Evolutionary conservation across 371 early-diverging fungal species (phyloP), one percentile per base, ranked within the genome.

Genomic region (Conidiobolus incongruus): DNA sequence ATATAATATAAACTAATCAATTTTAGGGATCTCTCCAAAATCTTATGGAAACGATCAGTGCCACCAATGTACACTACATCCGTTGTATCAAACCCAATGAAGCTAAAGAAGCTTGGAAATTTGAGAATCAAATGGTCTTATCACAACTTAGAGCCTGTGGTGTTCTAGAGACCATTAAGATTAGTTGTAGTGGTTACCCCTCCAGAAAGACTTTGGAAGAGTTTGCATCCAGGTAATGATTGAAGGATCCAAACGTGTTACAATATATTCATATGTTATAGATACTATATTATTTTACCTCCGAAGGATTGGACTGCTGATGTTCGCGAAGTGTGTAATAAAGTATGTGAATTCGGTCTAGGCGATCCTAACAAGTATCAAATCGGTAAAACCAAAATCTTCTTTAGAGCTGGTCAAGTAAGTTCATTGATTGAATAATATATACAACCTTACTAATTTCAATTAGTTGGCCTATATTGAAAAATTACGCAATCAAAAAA

Each of bases 81-180:
- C 85, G 96, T 47, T 95, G 96, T 71, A 89, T 95, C 60, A 95
- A 95, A 56, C 93, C 96, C 12, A 95, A 95, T 63, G 85, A 81
- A 55, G 77, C 73, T 45, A 95, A 95, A 59, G 67, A 65, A 2
- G 72, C 92, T 15, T 84, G 84, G 75, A 63, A 50, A 15, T 89
- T 97, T 52, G 92, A 97, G 40, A 75, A 88, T 20, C 73, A 72
- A 32, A 79, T 89, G 75, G 93, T 98, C 10, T 63, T 98, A 4
- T 61, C 81, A 23, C 99, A 99, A 62, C 58, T 99, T 38, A 77
- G 91, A 43, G 99, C 99, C 29, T 99, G 99, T 65, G 99, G 99
- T 73, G 98, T 99, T 13, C 56, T 99, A 21, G 99, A 99, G 62
- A 99, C 99, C 0, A 98, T 99, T 54, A 77, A 94, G 32, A 99